Evolutionary conservation across 1,284 basidiomycete genomes (phyloP), one percentile per base, ranked within the genome.

Genomic region (Heliocybe sulcata): DNA sequence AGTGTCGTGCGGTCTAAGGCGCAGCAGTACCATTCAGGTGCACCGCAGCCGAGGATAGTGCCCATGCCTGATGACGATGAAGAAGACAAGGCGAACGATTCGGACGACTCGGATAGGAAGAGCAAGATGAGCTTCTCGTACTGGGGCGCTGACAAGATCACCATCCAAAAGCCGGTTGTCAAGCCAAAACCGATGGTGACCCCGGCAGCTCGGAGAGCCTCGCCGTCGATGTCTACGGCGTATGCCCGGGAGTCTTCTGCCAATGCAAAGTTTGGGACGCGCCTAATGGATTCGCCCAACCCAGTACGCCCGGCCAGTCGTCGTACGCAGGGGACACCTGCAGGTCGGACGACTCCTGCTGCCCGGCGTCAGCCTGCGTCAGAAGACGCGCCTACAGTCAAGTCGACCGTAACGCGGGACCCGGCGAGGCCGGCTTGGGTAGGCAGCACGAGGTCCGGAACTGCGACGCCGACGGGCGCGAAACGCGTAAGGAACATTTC

Each of bases 81-180:
- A 3, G 69, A 69, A 3, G 69, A 69, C 27, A 70, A 64, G 8
- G 80, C 68, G 22, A 72, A 67, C 23, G 87, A 88, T 25, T 91
- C 90, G 2, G 87, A 90, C 60, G 89, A 92, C 62, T 91, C 88
- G 8, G 89, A 92, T 66, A 81, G 84, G 68, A 92, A 91, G 73
- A 88, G 85, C 74, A 92, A 92, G 69, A 92, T 92, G 90, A 89
- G 86, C 72, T 92, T 92, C 70, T 92, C 90, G 2, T 92, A 92
- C 66, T 92, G 89, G 90, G 89, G 89, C 25, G 90, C 90, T 20
- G 89, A 92, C 73, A 90, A 90, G 69, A 80, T 92, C 62, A 92
- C 90, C 0, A 81, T 92, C 27, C 87, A 90, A 67, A 87, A 89
- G 64, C 87, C 89, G 3, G 67, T 82, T 35, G 67, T 83, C 62